Conservation (phyloP, 495 filamentous ascomycete genomes). For the Neurospora sp. region DNA sequence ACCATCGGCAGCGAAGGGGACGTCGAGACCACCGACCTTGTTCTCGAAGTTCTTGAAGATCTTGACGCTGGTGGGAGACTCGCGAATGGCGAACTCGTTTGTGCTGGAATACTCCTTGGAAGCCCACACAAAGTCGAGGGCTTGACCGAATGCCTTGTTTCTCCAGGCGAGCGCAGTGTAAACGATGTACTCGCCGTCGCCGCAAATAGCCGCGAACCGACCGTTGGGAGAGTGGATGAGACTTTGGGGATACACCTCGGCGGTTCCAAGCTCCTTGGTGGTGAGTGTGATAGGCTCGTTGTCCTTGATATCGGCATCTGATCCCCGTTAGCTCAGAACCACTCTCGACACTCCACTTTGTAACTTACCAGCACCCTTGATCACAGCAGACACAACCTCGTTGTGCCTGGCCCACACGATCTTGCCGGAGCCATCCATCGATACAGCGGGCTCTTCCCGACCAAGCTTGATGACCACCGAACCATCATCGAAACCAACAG, state of each 20-base stretch:
- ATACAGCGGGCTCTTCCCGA: constrained; percentile 91
- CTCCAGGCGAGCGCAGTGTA: constrained; percentile 96
- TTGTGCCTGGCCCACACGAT: constrained; percentile 91
- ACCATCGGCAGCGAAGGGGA: constrained; percentile 93
- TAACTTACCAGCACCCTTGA: constrained; percentile 68
- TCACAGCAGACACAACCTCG: constrained; percentile 68
- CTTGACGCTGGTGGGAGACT: constrained; percentile 87
- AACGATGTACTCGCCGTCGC: constrained; percentile 96
- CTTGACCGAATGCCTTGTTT: constrained; percentile 94
- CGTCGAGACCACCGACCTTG: constrained; percentile 76
- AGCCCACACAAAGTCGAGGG: constrained; percentile 94
- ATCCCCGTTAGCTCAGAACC: constrained; percentile 2
- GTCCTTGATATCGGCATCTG: constrained; percentile 73
- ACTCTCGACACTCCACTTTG: neutral
- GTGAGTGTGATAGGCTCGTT: constrained; percentile 74
- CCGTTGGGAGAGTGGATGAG: constrained; percentile 95
- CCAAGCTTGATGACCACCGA: constrained; percentile 97
- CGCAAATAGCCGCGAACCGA: constrained; percentile 92
- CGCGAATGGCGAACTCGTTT: constrained; percentile 95
- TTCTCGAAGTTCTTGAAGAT: constrained; percentile 98
- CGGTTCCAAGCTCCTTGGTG: constrained; percentile 88
- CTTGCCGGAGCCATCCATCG: constrained; percentile 93
- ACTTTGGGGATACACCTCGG: constrained; percentile 93
- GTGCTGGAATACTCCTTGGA: constrained; percentile 77
- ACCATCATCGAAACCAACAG: constrained; percentile 95